Evolutionary conservation across 352 stramenopile species (phyloP).

Genomic region (Pythium phragmiticola): DNA sequence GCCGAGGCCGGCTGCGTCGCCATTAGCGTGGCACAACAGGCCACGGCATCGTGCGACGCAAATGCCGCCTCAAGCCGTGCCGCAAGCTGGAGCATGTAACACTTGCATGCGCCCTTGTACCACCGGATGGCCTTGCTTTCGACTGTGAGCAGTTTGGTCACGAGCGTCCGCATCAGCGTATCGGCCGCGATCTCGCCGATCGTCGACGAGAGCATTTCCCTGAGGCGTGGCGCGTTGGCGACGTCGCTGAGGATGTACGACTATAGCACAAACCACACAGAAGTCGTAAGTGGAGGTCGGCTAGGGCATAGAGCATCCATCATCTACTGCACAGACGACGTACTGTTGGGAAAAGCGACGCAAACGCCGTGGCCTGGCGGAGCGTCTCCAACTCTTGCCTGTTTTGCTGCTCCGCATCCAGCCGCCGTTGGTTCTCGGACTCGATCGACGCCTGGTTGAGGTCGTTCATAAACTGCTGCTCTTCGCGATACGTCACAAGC

Average conservation of each 20-base stretch:
- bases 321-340: constrained; percentile 2
- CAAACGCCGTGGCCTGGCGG: constrained; percentile 52
- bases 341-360: constrained; percentile 65
- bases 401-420: constrained; percentile 59
- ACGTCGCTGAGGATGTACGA: constrained; percentile 54
- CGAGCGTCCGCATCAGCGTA: constrained; percentile 43
- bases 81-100: constrained; percentile 71
- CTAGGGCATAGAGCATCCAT: too few relatives aligned
- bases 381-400: constrained; percentile 55
- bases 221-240: constrained; percentile 37
- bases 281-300: not conserved
- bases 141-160: constrained; percentile 66
- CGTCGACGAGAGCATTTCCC: constrained; percentile 43
- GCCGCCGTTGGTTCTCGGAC: constrained; percentile 66
- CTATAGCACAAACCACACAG: constrained; percentile 23
- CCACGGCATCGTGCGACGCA: constrained; percentile 38
- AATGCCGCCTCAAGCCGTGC: constrained; percentile 47
- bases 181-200: constrained; percentile 47
- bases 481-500: constrained; percentile 75
- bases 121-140: constrained; percentile 68
- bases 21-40: constrained; percentile 42
- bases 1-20: constrained; percentile 9
- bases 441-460: constrained; percentile 75
- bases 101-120: constrained; percentile 64
- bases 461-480: constrained; percentile 65